Evolutionary conservation across 2,329 filamentous ascomycete genomes (phyloP), one percentile per base, ranked within the genome.

Genomic region (Lachnellula subtilissima): DNA sequence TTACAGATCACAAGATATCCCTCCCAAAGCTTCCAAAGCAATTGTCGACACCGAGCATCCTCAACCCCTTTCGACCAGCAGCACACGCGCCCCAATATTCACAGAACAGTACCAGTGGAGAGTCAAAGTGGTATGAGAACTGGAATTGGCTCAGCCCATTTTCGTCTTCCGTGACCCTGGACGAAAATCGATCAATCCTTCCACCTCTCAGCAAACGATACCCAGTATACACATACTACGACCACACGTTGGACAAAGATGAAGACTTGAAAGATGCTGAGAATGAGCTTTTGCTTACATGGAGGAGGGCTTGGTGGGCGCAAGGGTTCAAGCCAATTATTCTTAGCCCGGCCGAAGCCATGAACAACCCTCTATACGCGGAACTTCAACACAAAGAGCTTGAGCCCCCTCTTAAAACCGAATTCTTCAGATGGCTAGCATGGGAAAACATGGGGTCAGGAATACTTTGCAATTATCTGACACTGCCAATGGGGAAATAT

Each of bases 261-360:
- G 78, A 81, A 49, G 80, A 81, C 17, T 79, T 82, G 50, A 82
- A 82, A 64, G 82, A 88, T 57, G 88, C 89, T 4, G 89, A 97
- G 70, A 87, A 87, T 67, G 82, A 86, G 56, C 75, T 97, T 57
- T 78, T 97, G 49, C 76, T 96, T 55, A 87, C 89, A 52, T 97
- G 94, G 94, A 83, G 92, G 58, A 83, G 91, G 47, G 92, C 93
- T 2, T 97, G 93, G 91, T 97, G 91, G 89, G 91, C 92, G 0
- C 85, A 95, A 66, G 94, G 93, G 11, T 97, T 97, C 74, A 85
- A 80, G 60, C 93, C 94, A 0, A 79, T 94, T 7, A 88, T 97
- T 42, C 74, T 97, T 54, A 86, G 88, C 50, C 81, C 84, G 15
- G 84, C 82, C 1, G 93, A 97, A 69, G 91, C 92, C 17, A 88